Base-by-base conservation (phyloP, 164 flowering plant species). In the Vitis riparia region DNA sequence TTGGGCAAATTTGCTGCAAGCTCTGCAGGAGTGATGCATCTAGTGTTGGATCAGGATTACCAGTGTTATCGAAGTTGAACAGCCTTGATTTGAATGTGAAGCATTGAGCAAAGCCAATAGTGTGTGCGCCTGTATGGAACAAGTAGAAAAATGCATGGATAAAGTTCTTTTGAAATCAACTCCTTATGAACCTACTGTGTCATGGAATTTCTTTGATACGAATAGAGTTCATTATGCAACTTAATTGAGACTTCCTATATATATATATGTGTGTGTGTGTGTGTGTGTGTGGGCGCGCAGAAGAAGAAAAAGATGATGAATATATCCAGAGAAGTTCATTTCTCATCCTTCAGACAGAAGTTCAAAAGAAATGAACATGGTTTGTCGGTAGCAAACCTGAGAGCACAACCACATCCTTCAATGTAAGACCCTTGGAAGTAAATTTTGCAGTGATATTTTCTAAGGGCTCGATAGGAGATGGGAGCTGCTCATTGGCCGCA, bases 81-180 rank as follows among this genome's bases (percentile, higher is more conserved):
- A 88, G 88, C 73, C 92, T 83, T 51, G 56, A 53, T 79, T 86
- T 84, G 79, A 88, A 88, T 13, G 84, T 79, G 69, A 71, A 69
- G 76, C 92, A 88, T 37, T 82, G 92, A 49, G 92, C 89, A 73
- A 80, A 88, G 0, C 92, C 92, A 37, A 88, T 80, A 0, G 89
- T 84, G 75, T 88, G 92, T 13, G 72, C 87, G 6, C 92, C 89
- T 85, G 75, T 47, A 73, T 29, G 19, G 19, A 37, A 50, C 37
- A 37, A 6, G 5, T 17, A 19, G 59, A 49, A 58, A 37, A 37
- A 37, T 37, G 44, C 44, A 3, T 23, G 27, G 27, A 23, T 23
- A 23, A 23, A 23, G 27, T 23, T 23, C 27, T 23, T 23, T 23
- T 23, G 27, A 23, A 23, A 23, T 23, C 27, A 23, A 23, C 27